These are phyloP conservation scores for Tolypocladium capitatum DNA, from an alignment of 2,329 filamentous ascomycete species.

Conservation along the genomic window DNA sequence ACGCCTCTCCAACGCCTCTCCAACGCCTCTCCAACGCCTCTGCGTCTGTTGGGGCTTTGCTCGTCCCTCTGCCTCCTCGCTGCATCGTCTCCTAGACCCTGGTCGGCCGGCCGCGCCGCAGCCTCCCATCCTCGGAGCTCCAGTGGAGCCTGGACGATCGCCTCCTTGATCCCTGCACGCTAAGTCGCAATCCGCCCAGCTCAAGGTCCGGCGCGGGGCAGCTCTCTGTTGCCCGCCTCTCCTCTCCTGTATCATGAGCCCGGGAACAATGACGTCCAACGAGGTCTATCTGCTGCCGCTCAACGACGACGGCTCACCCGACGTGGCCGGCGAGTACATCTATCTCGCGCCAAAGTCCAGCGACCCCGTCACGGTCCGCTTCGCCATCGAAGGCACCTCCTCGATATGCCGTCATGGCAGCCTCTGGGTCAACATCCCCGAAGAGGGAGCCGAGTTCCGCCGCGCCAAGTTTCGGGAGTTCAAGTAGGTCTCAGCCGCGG, in stretches of 20 bases:
- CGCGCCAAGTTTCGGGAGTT: slow-evolving; percentile 74
- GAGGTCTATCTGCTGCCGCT: slow-evolving; percentile 81
- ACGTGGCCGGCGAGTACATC: slow-evolving; percentile 80
- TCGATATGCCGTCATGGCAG: slow-evolving; percentile 91
- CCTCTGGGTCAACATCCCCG: slow-evolving; percentile 91
- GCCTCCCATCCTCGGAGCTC: background rate
- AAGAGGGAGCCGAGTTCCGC: slow-evolving; percentile 59
- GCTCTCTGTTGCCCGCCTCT: slow-evolving; percentile 8
- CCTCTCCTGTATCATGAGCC: slow-evolving; percentile 35
- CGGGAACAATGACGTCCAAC: slow-evolving; percentile 48
- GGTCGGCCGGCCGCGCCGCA: background rate
- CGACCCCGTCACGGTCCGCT: slow-evolving; percentile 68
- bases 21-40: background rate
- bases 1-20: no score
- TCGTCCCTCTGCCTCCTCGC: background rate
- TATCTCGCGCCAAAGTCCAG: slow-evolving; percentile 67
- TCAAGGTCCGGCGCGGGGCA: slow-evolving; percentile 8
- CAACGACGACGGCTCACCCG: slow-evolving; percentile 84
- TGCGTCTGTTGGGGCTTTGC: background rate
- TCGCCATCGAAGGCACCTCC: slow-evolving; percentile 86
- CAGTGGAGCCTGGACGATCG: background rate
- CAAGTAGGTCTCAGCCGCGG: slow-evolving; percentile 48
- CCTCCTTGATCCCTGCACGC: background rate
- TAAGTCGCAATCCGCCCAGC: background rate
- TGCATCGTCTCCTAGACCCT: background rate